Evolutionary conservation across 176 grass and related monocot genomes (phyloP).

Genomic region (Oryza glumipatula): DNA sequence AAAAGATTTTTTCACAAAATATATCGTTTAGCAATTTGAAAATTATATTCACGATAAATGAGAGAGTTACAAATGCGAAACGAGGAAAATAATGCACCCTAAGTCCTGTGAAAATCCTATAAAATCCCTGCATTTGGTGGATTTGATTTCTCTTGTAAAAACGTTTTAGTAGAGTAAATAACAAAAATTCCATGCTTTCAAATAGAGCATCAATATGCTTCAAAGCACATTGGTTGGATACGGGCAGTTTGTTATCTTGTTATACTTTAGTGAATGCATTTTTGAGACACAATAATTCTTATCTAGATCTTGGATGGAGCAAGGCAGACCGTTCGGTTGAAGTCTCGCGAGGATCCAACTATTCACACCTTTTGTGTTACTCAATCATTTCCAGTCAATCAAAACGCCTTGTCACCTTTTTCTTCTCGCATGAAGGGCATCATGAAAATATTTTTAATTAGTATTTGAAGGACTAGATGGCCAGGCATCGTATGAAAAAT

Average conservation of each 20-base stretch:
- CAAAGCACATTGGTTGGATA: conserved; percentile 18
- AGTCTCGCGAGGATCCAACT: conserved; percentile 20
- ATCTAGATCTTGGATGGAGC: conserved; percentile 31
- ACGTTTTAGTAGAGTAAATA: not conserved
- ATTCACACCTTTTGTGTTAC: not conserved
- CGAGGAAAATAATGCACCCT: too few relatives aligned
- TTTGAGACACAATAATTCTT: conserved; percentile 27
- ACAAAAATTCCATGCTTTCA: not conserved
- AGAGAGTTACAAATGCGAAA: too few relatives aligned
- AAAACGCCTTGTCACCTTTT: not conserved
- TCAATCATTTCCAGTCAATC: not conserved
- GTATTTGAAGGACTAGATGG: not conserved
- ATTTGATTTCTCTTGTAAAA: not conserved
- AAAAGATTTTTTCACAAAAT: too few relatives aligned
- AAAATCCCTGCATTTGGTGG: not conserved
- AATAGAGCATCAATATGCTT: not conserved
- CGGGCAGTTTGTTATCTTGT: not conserved
- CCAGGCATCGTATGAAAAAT: not conserved
- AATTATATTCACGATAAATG: too few relatives aligned
- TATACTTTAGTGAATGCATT: not conserved
- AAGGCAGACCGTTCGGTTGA: conserved; percentile 12
- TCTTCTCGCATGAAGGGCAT: not conserved
- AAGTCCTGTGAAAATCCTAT: not conserved
- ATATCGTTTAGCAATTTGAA: too few relatives aligned
- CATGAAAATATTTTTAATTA: not conserved